Base-by-base conservation (phyloP, 1,284 basidiomycete genomes). In the Volvariella volvacea region DNA sequence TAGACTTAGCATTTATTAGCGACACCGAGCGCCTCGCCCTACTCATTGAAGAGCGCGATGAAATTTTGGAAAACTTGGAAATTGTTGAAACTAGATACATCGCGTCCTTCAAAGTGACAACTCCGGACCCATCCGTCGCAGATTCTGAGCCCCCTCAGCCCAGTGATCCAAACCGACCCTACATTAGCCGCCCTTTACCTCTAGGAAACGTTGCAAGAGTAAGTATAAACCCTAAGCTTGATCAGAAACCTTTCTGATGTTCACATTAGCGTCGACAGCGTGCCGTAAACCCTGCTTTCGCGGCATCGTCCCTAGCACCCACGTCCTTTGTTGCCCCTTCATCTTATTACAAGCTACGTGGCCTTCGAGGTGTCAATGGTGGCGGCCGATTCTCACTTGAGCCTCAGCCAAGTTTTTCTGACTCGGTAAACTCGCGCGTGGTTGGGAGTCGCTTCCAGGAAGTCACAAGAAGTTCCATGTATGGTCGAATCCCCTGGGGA, bases 281-380 rank as follows among this genome's bases (percentile, higher is more conserved):
- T 12, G 66, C 70, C 48, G 44, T 64, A 40, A 83, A 83, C 50
- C 76, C 77, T 8, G 80, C 80, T 2, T 74, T 70, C 50, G 80
- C 72, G 1, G 70, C 78, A 3, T 82, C 81, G 6, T 83, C 80
- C n/a, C 70, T 80, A 12, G 73, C 80, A 3, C 83, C 83, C 2
- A 83, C 80, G 3, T 82, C 83, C 2, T 88, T 85, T 54, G 78
- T 87, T 12, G 83, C 83, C n/a, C 84, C 84, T 10, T 86, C 82
- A 3, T 75, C 79, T 45, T 88, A 83, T 58, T 88, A 88, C 65
- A 80, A 81, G 53, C 71, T 88, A 28, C 71, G 78, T 30, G 68
- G 72, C 22, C 67, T 86, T 2, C 71, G 67, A 47, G 81, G 80
- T 9, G 67, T 86, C 28, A 80, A 65, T 43, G 76, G 74, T n/a